These are phyloP conservation scores for Hyparrhenia diplandra DNA, from an alignment of 176 grass and related monocot species.

Conservation along the genomic window DNA sequence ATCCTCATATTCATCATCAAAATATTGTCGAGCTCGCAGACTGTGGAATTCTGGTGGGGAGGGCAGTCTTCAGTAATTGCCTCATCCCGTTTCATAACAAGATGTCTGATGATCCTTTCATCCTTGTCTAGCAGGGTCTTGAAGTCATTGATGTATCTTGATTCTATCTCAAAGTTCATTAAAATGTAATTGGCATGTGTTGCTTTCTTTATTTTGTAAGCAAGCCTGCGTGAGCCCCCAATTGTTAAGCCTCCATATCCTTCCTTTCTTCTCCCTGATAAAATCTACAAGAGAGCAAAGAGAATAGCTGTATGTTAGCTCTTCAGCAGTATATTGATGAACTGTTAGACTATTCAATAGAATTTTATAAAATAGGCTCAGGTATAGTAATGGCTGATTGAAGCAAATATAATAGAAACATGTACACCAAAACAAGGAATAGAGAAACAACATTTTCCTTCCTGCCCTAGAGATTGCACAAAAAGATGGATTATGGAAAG, in stretches of 20 bases:
- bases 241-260: conserved; percentile 95
- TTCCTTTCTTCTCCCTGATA: conserved; percentile 87
- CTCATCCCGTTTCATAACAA: conserved; percentile 75
- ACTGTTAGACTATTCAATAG: background rate
- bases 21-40: conserved; percentile 47
- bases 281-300: conserved; percentile 48
- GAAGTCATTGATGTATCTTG: conserved; percentile 81
- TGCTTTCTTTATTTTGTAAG: conserved; percentile 91
- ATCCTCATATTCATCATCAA: conserved; percentile 47
- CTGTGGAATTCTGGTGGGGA: conserved; percentile 68
- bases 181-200: conserved; percentile 78
- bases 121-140: conserved; percentile 91
- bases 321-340: background rate
- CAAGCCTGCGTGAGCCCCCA: conserved; percentile 83
- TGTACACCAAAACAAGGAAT: background rate
- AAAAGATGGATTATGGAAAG: background rate
- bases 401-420: conserved; percentile 8
- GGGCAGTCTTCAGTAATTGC: conserved; percentile 69
- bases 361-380: background rate
- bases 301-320: background rate
- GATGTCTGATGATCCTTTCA: conserved; percentile 82
- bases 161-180: conserved; percentile 94
- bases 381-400: background rate
- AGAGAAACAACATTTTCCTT: background rate
- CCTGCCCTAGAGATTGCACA: background rate